These are phyloP conservation scores for Aspergillus sp. DNA, from an alignment of 2,329 filamentous ascomycete species.

Conservation along the genomic window DNA sequence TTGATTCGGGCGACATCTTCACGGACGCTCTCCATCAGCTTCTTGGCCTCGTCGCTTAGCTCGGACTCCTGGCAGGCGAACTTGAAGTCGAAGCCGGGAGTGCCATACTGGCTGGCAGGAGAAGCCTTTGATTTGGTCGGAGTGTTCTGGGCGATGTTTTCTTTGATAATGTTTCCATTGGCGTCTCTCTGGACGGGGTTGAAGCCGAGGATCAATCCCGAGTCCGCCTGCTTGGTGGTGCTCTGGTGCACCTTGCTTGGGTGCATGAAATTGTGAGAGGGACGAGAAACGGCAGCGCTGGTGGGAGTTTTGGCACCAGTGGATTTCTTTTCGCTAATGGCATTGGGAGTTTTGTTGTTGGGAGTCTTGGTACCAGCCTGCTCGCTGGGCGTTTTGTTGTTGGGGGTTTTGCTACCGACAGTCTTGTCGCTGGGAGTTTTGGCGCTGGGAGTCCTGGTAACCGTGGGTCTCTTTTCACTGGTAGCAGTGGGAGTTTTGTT, in stretches of 20 bases:
- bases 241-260: slow-evolving; percentile 73
- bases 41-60: slow-evolving; percentile 48
- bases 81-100: slow-evolving; percentile 44
- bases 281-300: slow-evolving; percentile 62
- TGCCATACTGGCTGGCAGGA: slow-evolving; percentile 32
- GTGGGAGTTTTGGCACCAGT: slow-evolving; percentile 30
- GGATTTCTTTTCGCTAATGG: slow-evolving; percentile 18
- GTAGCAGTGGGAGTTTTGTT: slow-evolving; percentile 28
- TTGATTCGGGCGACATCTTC: slow-evolving; percentile 69
- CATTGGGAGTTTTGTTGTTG: slow-evolving; percentile 25
- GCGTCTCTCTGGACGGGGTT: slow-evolving; percentile 59
- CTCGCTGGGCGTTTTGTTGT: slow-evolving; percentile 11
- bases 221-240: slow-evolving; percentile 71
- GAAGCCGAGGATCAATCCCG: slow-evolving; percentile 78
- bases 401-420: slow-evolving; percentile 2
- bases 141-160: slow-evolving; percentile 27
- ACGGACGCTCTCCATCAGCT: slow-evolving; percentile 62
- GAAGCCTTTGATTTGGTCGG: slow-evolving; percentile 37
- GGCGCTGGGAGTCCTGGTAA: slow-evolving; percentile 29
- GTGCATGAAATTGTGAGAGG: slow-evolving; percentile 80
- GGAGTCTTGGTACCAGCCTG: slow-evolving; percentile 2
- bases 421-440: slow-evolving; percentile 9
- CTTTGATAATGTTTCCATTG: slow-evolving; percentile 30
- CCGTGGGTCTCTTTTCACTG: slow-evolving; percentile 14
- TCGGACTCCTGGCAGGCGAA: slow-evolving; percentile 40